Evolutionary conservation across 495 filamentous ascomycete genomes (phyloP), one percentile per base, ranked within the genome.

Genomic region (Neurospora tetrasperma): DNA sequence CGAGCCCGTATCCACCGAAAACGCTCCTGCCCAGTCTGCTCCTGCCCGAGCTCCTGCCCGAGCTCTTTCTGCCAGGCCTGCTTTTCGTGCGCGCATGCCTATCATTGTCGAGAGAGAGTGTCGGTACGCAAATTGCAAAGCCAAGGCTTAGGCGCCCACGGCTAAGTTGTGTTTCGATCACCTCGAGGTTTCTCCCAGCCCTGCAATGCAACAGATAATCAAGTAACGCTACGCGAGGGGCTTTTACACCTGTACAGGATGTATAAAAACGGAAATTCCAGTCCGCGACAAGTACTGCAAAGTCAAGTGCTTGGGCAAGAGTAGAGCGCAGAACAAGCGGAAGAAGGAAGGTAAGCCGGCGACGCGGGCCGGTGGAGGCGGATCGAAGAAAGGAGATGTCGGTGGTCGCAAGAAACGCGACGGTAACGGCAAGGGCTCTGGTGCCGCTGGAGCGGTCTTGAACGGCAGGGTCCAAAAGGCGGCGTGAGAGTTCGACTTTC

Each of bases 71-170:
- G 40, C 3, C 10, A 11, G 11, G 11, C 12, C 41, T 5, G 41
- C 0, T 42, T 44, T 16, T 8, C 3, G 7, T 16, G 43, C n/a
- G 43, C 6, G 7, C 6, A 16, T 2, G 1, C 44, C 44, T 2
- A 59, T 59, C 48, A 12, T 27, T 2, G 14, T 59, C 48, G 0
- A 12, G 23, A 11, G 10, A 4, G 2, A 2, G 48, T 31, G 48
- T 1, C n/a, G 3, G 0, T 54, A 27, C 2, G 0, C 46, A 1
- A 1, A 1, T 0, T 54, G 46, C 4, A 1, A 54, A 2, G 46
- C 46, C 48, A 59, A 59, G 48, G 48, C 20, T 10, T 59, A 59
- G 48, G 9, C 48, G 48, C 20, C 20, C 48, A 11, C 20, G 48
- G 48, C 48, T 0, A 59, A 12, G 0, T 4, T 59, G 0, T 59